phyloP scores from a whole-genome alignment of 2,329 filamentous ascomycete genomes.

The Simplicillium sp. region DNA sequence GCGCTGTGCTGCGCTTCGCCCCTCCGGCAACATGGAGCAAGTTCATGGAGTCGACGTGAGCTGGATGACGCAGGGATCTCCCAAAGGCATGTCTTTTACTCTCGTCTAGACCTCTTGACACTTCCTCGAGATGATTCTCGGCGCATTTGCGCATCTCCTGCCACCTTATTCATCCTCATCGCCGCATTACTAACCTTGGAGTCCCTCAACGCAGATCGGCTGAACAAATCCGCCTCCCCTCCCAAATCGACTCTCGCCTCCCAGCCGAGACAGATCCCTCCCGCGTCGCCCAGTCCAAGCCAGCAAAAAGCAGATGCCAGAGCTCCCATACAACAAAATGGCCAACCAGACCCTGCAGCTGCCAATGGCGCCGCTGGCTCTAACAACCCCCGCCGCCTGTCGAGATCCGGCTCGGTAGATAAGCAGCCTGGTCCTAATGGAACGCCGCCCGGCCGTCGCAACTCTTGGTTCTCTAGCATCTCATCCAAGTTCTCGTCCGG shows the following conservation, averaged over 20 bases:
- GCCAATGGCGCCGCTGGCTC: slow-evolving; percentile 14
- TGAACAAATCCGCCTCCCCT: slow-evolving; percentile 18
- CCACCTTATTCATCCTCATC: background rate
- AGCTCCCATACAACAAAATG: slow-evolving; percentile 10
- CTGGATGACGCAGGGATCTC: slow-evolving; percentile 76
- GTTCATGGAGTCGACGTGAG: slow-evolving; percentile 78
- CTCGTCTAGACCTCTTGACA: background rate
- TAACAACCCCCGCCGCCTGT: slow-evolving; percentile 14
- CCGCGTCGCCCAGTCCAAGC: slow-evolving; percentile 13
- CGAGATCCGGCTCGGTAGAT: slow-evolving; percentile 26
- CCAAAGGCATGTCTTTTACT: slow-evolving; percentile 55
- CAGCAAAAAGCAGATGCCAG: slow-evolving; percentile 11
- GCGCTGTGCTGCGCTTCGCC: no score
- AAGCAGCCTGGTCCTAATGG: slow-evolving; percentile 16
- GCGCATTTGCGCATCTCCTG: no score
- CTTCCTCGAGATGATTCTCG: no score
- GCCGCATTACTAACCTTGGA: background rate
- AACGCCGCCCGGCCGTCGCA: slow-evolving; percentile 43
- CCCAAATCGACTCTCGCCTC: slow-evolving; percentile 16
- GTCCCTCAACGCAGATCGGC: slow-evolving; percentile 16
- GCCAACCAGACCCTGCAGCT: slow-evolving; percentile 8
- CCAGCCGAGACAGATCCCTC: slow-evolving; percentile 22
- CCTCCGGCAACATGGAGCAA: slow-evolving; percentile 56
- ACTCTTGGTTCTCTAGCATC: slow-evolving; percentile 89
- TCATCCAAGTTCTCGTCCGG: slow-evolving; percentile 81